A percentile compares a stretch with the other conserved stretches of the same genome.
Conservation (phyloP, 2,329 filamentous ascomycete species). For the Fusarium subtropicale region DNA sequence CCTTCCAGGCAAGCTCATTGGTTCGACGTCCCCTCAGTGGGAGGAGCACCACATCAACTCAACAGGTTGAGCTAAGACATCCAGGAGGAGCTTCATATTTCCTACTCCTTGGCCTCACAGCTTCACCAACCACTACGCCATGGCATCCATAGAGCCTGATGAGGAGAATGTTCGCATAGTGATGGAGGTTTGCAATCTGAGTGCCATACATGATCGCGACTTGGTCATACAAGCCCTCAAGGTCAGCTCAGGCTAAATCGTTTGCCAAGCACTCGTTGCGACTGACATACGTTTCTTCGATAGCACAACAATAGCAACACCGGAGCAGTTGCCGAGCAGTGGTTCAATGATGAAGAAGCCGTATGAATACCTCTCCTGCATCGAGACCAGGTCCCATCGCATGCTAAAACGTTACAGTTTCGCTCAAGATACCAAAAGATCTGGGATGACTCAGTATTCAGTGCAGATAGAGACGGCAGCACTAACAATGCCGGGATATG, state of each 20-base stretch:
- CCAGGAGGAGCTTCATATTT: background rate
- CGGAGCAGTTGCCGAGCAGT: constrained; percentile 63
- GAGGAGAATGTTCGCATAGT: constrained; percentile 55
- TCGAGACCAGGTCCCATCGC: background rate
- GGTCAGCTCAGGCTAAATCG: constrained; percentile 44
- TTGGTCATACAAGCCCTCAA: constrained; percentile 58
- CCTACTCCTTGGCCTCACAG: background rate
- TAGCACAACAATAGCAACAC: constrained; percentile 59
- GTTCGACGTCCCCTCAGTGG: constrained; percentile 1
- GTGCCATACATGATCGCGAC: constrained; percentile 52
- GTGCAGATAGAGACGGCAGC: constrained; percentile 64
- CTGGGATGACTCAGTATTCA: constrained; percentile 68
- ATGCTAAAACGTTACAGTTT: constrained; percentile 53
- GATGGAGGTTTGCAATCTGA: constrained; percentile 57
- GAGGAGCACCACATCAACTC: constrained; percentile 22
- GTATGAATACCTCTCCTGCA: constrained; percentile 40
- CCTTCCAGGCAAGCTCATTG: constrained; percentile 14
- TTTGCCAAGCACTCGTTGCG: background rate
- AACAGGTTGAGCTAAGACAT: constrained; percentile 18
- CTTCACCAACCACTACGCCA: constrained; percentile 28
- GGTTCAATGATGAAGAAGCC: constrained; percentile 58
- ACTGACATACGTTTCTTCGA: constrained; percentile 19
- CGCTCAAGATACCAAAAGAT: constrained; percentile 57
- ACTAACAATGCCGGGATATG: constrained; percentile 58
- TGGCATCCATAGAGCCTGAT: constrained; percentile 53